Evolutionary conservation across 2,329 filamentous ascomycete genomes (phyloP).

Genomic region (Cadophora luteo-olivacea): DNA sequence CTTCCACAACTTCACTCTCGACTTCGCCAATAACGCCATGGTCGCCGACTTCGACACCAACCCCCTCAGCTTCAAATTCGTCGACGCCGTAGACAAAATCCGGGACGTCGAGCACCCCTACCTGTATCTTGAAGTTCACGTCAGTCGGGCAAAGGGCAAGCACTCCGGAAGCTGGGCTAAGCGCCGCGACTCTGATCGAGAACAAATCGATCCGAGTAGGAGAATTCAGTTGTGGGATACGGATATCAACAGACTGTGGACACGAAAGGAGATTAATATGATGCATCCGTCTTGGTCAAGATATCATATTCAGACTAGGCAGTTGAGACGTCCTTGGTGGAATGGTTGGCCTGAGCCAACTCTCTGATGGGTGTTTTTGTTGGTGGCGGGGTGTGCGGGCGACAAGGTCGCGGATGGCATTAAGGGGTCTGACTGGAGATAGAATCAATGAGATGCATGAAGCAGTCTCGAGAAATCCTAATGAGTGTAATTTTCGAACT

Average conservation of each 20-base stretch:
- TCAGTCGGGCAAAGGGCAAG: background rate
- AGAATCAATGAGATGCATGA: no score
- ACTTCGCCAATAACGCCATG: background rate
- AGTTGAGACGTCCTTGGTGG: background rate
- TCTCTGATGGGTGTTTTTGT: no score
- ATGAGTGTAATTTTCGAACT: no score
- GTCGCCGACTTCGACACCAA: background rate
- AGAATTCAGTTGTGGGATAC: no score
- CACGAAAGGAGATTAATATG: background rate
- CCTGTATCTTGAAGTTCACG: background rate
- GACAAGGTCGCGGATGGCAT: background rate
- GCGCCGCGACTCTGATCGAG: background rate
- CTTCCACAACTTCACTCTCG: background rate
- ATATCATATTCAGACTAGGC: no score
- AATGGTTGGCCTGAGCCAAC: background rate
- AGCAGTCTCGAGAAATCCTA: no score
- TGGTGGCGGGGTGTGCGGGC: no score
- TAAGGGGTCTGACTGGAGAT: background rate
- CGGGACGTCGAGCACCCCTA: background rate
- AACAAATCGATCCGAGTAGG: background rate
- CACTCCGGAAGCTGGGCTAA: background rate
- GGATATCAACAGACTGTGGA: no score
- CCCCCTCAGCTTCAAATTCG: background rate
- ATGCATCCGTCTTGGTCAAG: background rate
- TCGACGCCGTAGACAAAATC: background rate